Base-by-base conservation (phyloP, 257 asterid genomes). In the Salvia miltiorrhiza region DNA sequence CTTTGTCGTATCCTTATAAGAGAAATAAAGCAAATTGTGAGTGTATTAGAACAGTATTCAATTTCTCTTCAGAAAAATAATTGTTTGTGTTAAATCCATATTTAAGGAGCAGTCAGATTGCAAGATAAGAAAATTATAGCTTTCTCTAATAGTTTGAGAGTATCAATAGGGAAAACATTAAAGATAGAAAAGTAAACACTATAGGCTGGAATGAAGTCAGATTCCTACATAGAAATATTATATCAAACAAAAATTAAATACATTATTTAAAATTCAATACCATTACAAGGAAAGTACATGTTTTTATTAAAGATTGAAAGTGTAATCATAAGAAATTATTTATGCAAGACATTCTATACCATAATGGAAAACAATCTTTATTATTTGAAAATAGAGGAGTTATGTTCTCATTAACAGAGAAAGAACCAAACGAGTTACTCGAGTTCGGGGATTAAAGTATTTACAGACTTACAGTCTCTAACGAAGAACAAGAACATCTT, bases 401-500 rank as follows among this genome's bases (percentile, higher is more conserved):
- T 48, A 39, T 39, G 13, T 47, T 19, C 19, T 8, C 39, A 9
- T 40, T 48, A 54, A 57, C 28, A 52, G 24, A 72, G 16, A 71
- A 55, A 68, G 23, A 44, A 74, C 16, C 21, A 71, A 74, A 57
- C 9, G 57, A 47, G 67, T 24, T 50, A 23, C 39, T 52, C 13
- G 57, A 50, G 60, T 48, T 72, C 43, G 35, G 33, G 79, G 73
- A 69, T 67, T 41, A 52, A 67, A 20, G 72, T 53, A 63, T 48
- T 76, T 76, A 94, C 99, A 65, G 99, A 63, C 43, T 76, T 76
- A 94, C 99, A 65, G 99, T 94, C 89, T 94, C 99, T 72, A 94
- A 66, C 99, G 96, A 80, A 94, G 85, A 81, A 94, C 97, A 47
- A 94, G 99, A 78, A 94, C 99, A 23, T 94, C 99, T 80, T 83